Evolutionary conservation across 148 eudicot genomes (phyloP).

Genomic region (Camellia granthamiana): DNA sequence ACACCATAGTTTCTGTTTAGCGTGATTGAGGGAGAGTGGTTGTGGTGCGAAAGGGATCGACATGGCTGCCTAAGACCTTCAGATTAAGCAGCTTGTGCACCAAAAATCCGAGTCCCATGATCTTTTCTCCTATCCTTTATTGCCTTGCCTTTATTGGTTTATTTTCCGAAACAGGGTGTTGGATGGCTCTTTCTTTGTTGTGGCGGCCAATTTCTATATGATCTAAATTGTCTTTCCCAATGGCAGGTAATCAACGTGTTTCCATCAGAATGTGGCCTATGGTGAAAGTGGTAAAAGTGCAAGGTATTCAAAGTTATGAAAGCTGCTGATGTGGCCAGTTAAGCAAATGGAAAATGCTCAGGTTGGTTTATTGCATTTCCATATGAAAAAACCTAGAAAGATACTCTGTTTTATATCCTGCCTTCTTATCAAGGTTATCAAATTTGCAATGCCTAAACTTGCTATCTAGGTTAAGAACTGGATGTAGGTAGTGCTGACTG

Average conservation of each 20-base stretch:
- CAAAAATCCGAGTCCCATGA: background rate
- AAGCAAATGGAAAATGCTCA: slow-evolving; percentile 12
- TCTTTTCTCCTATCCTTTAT: background rate
- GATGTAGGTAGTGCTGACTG: background rate
- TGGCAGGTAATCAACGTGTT: slow-evolving; percentile 32
- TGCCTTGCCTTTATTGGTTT: background rate
- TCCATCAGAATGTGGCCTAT: slow-evolving; percentile 34
- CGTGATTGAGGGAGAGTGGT: background rate
- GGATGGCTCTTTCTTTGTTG: background rate
- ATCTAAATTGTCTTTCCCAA: slow-evolving; percentile 12
- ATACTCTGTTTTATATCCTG: background rate
- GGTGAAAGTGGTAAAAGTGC: slow-evolving; percentile 31
- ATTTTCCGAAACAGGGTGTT: background rate
- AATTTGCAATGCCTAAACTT: background rate
- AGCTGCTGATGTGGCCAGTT: slow-evolving; percentile 23
- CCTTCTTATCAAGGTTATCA: background rate
- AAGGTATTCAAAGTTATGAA: slow-evolving; percentile 19
- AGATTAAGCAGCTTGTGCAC: slow-evolving; percentile 2
- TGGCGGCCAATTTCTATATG: slow-evolving; percentile 2
- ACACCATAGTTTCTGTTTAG: background rate
- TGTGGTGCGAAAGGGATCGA: background rate
- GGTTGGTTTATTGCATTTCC: slow-evolving; percentile 14
- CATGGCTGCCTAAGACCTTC: background rate
- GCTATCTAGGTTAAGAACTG: background rate
- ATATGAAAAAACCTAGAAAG: background rate